These are phyloP conservation scores for Microdochium nivale DNA, from an alignment of 2,329 filamentous ascomycete genomes.

Conservation along the genomic window DNA sequence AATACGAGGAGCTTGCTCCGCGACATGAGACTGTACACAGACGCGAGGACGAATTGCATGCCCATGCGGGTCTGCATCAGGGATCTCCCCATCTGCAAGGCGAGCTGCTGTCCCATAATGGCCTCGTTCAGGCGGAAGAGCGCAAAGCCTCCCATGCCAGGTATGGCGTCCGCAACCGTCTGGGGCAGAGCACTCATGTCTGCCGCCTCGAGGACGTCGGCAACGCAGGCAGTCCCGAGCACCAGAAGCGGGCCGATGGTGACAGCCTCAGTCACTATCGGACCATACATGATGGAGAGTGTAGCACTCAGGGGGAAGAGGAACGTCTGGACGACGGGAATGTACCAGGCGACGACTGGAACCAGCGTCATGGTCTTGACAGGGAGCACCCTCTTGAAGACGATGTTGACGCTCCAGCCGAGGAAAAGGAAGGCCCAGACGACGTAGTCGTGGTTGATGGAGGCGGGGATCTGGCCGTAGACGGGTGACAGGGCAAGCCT, in stretches of 20 bases:
- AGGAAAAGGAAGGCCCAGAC: constrained; percentile 59
- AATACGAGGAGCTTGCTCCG: constrained; percentile 62
- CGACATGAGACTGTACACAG: constrained; percentile 54
- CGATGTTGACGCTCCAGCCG: constrained; percentile 62
- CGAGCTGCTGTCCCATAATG: constrained; percentile 28
- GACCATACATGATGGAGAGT: constrained; percentile 64
- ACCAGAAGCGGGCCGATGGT: constrained; percentile 63
- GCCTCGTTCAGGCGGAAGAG: constrained; percentile 48
- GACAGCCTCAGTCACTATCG: constrained; percentile 63
- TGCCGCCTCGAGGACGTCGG: constrained; percentile 54
- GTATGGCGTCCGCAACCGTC: constrained; percentile 52
- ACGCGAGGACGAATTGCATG: constrained; percentile 59
- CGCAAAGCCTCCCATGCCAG: constrained; percentile 58
- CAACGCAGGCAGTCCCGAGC: constrained; percentile 56
- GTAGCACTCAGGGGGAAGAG: constrained; percentile 57
- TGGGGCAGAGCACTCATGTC: constrained; percentile 46
- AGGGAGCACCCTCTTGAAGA: constrained; percentile 40
- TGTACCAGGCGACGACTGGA: constrained; percentile 66
- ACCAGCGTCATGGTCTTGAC: constrained; percentile 45
- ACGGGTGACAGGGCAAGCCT: constrained; percentile 75
- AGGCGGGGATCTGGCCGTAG: constrained; percentile 76
- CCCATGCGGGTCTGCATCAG: constrained; percentile 63
- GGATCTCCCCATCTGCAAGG: constrained; percentile 48
- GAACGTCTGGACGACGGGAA: constrained; percentile 64
- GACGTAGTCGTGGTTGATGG: constrained; percentile 60